A percentile compares a stretch with the other conserved stretches of the same genome.
These are phyloP conservation scores for Metschnikowia lochheadii DNA, from an alignment of 805 yeast species.

Conservation along the genomic window DNA sequence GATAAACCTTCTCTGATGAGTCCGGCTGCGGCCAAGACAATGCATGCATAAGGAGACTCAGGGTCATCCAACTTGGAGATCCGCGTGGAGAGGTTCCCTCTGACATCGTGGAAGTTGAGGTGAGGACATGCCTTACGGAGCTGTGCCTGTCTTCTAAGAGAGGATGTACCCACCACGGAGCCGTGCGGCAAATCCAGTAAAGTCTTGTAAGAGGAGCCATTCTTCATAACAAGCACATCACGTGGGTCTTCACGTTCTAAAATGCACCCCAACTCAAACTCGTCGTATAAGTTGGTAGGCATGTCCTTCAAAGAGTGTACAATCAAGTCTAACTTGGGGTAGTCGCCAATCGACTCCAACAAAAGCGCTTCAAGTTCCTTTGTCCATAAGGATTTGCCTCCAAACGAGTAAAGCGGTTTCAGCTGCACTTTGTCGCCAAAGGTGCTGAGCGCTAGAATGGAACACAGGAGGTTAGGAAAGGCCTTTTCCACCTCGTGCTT, in stretches of 20 bases:
- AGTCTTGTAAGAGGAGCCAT: constrained; percentile 56
- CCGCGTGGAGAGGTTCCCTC: constrained; percentile 81
- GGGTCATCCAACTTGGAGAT: constrained; percentile 74
- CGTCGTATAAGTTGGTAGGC: constrained; percentile 89
- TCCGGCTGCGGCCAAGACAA: constrained; percentile 92
- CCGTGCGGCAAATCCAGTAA: constrained; percentile 79
- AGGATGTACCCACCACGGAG: constrained; percentile 88
- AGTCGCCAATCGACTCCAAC: constrained; percentile 55
- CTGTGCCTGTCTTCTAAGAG: constrained; percentile 92
- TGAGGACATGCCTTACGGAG: constrained; percentile 73
- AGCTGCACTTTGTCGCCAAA: constrained; percentile 85
- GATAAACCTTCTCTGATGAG: constrained; percentile 67
- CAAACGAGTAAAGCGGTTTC: constrained; percentile 88
- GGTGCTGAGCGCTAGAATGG: constrained; percentile 76
- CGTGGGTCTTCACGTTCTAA: constrained; percentile 87
- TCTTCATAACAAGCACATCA: constrained; percentile 81
- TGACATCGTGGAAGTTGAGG: constrained; percentile 72
- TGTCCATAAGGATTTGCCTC: constrained; percentile 96
- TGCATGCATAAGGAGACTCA: constrained; percentile 60
- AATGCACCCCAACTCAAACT: constrained; percentile 84
- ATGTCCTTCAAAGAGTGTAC: constrained; percentile 92
- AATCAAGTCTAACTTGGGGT: constrained; percentile 74
- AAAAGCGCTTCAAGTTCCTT: constrained; percentile 84
- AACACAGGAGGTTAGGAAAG: constrained; percentile 66
- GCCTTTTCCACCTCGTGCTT: constrained; percentile 52